Conservation (phyloP, 345 rosid species). For the Eucalyptus coolabah region DNA sequence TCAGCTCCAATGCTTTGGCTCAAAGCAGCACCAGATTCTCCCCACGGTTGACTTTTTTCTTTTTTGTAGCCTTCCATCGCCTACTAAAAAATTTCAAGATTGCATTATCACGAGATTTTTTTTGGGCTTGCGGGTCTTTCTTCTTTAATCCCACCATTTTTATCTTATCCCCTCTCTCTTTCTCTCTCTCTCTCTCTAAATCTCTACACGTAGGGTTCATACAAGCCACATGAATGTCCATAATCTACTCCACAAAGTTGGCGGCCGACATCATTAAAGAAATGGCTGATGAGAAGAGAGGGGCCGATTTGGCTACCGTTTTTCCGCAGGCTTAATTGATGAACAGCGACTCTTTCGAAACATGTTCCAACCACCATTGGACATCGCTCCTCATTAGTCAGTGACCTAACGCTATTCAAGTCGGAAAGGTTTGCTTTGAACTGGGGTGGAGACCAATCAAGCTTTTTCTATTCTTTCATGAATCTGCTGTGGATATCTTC, state of each 20-base stretch:
- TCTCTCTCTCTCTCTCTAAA: neutral
- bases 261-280: constrained; percentile 20
- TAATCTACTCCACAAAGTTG: constrained; percentile 1
- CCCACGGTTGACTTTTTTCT: neutral
- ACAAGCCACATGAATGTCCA: constrained; percentile 1
- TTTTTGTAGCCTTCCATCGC: neutral
- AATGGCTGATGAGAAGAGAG: neutral
- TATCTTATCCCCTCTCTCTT: neutral
- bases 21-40: constrained; percentile 5
- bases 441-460: neutral
- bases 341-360: neutral
- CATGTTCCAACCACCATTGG: neutral
- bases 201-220: neutral
- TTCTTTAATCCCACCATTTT: neutral
- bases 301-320: neutral
- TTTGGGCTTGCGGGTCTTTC: neutral
- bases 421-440: neutral
- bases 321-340: neutral
- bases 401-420: neutral
- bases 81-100: neutral
- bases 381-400: neutral
- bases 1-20: neutral
- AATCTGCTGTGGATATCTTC: neutral
- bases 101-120: neutral
- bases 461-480: neutral